Evolutionary conservation across 352 stramenopile genomes (phyloP).

Genomic region (Ophiocytium majus): DNA sequence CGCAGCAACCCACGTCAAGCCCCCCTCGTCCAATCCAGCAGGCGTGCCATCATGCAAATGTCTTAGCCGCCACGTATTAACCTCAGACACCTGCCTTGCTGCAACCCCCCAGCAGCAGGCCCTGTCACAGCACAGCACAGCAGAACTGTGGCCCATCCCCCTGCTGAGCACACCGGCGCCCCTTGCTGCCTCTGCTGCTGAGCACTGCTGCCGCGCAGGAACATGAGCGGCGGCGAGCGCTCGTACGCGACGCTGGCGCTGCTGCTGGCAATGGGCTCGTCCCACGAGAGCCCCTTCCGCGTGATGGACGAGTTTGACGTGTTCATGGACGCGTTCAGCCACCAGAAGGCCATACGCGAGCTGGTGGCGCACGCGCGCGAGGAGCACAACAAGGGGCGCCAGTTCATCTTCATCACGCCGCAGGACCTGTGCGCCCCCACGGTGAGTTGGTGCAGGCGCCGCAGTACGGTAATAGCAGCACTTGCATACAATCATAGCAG

Average conservation of each 20-base stretch:
- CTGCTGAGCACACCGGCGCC: too few relatives aligned
- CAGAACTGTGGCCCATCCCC: too few relatives aligned
- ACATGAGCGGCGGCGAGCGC: slow-evolving; percentile 73
- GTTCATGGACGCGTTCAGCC: slow-evolving; percentile 95
- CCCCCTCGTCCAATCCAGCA: too few relatives aligned
- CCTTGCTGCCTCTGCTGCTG: too few relatives aligned
- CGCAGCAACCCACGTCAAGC: too few relatives aligned
- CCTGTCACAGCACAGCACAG: too few relatives aligned
- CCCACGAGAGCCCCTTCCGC: slow-evolving; percentile 64
- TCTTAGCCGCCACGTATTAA: too few relatives aligned
- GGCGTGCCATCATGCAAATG: too few relatives aligned
- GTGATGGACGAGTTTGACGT: slow-evolving; percentile 62
- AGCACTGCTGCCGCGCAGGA: background rate
- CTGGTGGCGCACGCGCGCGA: slow-evolving; percentile 73
- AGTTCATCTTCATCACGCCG: slow-evolving; percentile 83
- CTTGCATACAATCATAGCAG: background rate
- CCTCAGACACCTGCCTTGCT: too few relatives aligned
- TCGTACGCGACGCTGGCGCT: slow-evolving; percentile 93
- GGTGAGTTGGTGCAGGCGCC: background rate
- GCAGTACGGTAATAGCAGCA: background rate
- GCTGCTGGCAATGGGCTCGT: slow-evolving; percentile 83
- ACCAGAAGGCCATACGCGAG: slow-evolving; percentile 88
- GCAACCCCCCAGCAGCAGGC: too few relatives aligned
- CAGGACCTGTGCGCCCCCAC: slow-evolving; percentile 56
- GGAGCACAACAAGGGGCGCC: slow-evolving; percentile 63